Base-by-base conservation (phyloP, 2,329 filamentous ascomycete species). In the Arthrobotrys sinensis region DNA sequence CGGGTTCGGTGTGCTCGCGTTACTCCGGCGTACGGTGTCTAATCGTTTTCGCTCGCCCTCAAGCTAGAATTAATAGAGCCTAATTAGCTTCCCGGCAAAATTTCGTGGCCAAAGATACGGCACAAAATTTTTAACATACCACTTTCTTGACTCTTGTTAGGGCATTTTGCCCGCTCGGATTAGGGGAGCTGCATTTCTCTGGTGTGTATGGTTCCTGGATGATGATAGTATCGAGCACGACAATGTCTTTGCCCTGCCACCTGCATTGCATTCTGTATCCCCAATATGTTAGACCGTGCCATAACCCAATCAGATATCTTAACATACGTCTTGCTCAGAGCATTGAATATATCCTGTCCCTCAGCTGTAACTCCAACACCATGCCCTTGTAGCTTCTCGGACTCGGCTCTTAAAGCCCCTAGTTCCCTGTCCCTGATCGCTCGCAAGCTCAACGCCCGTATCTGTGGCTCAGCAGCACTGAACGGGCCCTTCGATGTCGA, bases 341-440 rank as follows among this genome's bases (percentile, higher is more conserved):
- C 81, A 73, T 81, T 80, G 55, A 80, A 82, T 11, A 82, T 82
- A 4, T 81, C 81, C 50, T 82, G 81, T 8, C 78, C 81, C 55
- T 82, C 81, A 24, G 55, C 72, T 16, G 72, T 81, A n/a, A 82
- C 81, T 0, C 80, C 81, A 12, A 82, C 79, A 0, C 81, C 81
- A 19, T 79, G 79, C 6, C 40, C 81, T 14, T 76, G 67, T 52
- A 76, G 50, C 38, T 80, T 80, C 45, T 80, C 81, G 1, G 55
- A 64, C 60, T 82, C 81, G 11, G 63, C 63, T 52, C 16, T 81
- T 60, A 11, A 50, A 36, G 34, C 57, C 12, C 7, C 38, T 43
- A 71, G 78, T 67, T 73, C 77, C 38, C 62, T 12, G 36, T 71
- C 79, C 45, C 1, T 82, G 78, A 75, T 65, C 21, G 12, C 81